These are phyloP conservation scores for Aspergillus viridinutans DNA, from an alignment of 2,329 filamentous ascomycete genomes.

Conservation along the genomic window DNA sequence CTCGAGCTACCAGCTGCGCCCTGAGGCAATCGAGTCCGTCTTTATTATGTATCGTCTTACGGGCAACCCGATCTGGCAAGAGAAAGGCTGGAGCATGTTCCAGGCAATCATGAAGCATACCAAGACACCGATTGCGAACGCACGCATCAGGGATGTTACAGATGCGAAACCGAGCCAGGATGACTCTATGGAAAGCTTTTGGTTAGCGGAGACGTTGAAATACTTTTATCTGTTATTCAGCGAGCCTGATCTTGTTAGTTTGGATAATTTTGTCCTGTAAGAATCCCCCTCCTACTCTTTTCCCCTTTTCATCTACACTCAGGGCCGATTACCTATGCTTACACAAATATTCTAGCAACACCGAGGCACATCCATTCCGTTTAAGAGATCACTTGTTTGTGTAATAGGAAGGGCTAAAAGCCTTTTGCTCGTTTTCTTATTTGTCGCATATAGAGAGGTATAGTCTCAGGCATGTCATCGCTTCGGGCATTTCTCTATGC, in stretches of 20 bases:
- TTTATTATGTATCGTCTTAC: slow-evolving; percentile 55
- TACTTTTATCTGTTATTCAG: slow-evolving; percentile 35
- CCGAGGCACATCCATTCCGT: slow-evolving; percentile 21
- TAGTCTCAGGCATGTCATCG: neutral
- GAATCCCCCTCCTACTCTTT: slow-evolving; percentile 3
- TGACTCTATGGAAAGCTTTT: slow-evolving; percentile 36
- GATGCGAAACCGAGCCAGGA: slow-evolving; percentile 10
- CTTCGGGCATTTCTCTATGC: too few species aligned
- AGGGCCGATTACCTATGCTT: neutral
- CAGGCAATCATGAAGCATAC: slow-evolving; percentile 35
- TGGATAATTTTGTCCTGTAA: slow-evolving; percentile 33
- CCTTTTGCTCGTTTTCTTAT: neutral
- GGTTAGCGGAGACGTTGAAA: slow-evolving; percentile 36
- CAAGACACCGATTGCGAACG: slow-evolving; percentile 34
- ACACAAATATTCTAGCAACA: slow-evolving; percentile 11
- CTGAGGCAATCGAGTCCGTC: slow-evolving; percentile 55
- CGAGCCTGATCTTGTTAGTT: slow-evolving; percentile 25
- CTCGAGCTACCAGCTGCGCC: slow-evolving; percentile 14
- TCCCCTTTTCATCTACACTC: neutral
- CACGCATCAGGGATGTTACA: slow-evolving; percentile 36
- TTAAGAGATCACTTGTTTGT: neutral
- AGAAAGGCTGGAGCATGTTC: slow-evolving; percentile 44
- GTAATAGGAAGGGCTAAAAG: neutral
- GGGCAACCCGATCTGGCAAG: slow-evolving; percentile 43
- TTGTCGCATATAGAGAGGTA: neutral